phyloP scores from a whole-genome alignment of 148 eudicot genomes.

The Nepenthes mirabilis region DNA sequence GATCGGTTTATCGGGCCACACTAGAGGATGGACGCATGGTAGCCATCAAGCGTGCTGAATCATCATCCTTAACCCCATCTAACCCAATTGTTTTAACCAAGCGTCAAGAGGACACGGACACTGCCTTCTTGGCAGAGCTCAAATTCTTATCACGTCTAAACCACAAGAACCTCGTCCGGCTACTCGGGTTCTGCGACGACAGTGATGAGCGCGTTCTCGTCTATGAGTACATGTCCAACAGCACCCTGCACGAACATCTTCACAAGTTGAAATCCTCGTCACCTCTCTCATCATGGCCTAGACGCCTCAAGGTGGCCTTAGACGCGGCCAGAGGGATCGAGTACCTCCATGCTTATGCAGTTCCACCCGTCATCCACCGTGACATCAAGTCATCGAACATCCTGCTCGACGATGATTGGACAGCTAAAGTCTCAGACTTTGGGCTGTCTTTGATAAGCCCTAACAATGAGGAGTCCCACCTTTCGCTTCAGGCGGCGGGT shows the following conservation, averaged over 20 bases:
- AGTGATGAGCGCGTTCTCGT: conserved; percentile 44
- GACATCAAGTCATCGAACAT: conserved; percentile 91
- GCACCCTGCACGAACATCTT: conserved; percentile 61
- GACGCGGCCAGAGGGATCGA: conserved; percentile 89
- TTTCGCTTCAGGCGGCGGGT: conserved; percentile 55
- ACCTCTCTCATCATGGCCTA: conserved; percentile 49
- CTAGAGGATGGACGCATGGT: conserved; percentile 45
- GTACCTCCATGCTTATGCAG: conserved; percentile 74
- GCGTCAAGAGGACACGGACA: conserved; percentile 51
- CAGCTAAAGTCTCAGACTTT: conserved; percentile 81
- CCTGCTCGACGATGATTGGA: conserved; percentile 53
- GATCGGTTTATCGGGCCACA: conserved; percentile 58
- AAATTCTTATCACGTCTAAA: conserved; percentile 70
- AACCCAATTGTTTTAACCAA: background rate
- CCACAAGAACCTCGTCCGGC: conserved; percentile 64
- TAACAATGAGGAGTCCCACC: conserved; percentile 34
- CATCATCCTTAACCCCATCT: conserved; percentile 3
- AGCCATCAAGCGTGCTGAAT: conserved; percentile 69
- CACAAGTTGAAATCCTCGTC: conserved; percentile 38
- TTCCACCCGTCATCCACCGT: conserved; percentile 70
- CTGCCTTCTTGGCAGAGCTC: conserved; percentile 61
- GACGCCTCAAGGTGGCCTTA: conserved; percentile 51
- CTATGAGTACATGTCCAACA: conserved; percentile 67
- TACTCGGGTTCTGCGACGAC: conserved; percentile 68
- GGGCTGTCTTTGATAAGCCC: conserved; percentile 76